Evolutionary conservation across 495 filamentous ascomycete genomes (phyloP), one percentile per base, ranked within the genome.

Genomic region (Glutinoglossum americanum): DNA sequence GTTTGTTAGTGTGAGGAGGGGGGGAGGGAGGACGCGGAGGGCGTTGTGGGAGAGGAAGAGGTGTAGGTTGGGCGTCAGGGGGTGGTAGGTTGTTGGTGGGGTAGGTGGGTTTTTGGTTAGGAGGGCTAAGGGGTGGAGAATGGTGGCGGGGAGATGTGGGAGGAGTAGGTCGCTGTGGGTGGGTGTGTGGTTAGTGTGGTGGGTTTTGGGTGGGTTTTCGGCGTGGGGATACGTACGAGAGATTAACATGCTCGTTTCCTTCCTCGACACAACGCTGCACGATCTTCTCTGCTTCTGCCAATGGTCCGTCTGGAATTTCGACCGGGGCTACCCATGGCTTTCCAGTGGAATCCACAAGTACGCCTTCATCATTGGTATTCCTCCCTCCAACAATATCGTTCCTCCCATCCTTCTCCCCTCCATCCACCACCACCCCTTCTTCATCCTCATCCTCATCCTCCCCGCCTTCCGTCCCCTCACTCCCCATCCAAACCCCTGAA

Each of bases 31-130:
- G 19, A 62, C 63, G 0, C 58, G 59, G 2, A 92, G 75, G 5
- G 67, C 64, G 61, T 89, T 89, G 9, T 70, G 73, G 0, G 78
- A 71, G 0, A 89, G 71, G 61, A 78, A 86, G 11, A 92, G 63
- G 37, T 79, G 71, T 30, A 90, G 68, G 39, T 71, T 70, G 1
- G 83, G 80, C 28, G 69, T 70, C 13, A 82, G 65, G 8, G 75
- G 69, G 26, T 62, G 66, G 57, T 74, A 80, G 7, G 63, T 64
- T 47, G 75, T 71, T 0, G 73, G n/a, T n/a, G n/a, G n/a, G n/a
- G n/a, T n/a, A n/a, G n/a, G n/a, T n/a, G n/a, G n/a, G n/a, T n/a
- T n/a, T n/a, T n/a, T n/a, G n/a, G n/a, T n/a, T n/a, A n/a, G n/a
- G n/a, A n/a, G n/a, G n/a, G n/a, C n/a, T n/a, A n/a, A n/a, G n/a